phyloP scores from a whole-genome alignment of 1,139 yeast genomes.

The Protomyces macrosporus region DNA sequence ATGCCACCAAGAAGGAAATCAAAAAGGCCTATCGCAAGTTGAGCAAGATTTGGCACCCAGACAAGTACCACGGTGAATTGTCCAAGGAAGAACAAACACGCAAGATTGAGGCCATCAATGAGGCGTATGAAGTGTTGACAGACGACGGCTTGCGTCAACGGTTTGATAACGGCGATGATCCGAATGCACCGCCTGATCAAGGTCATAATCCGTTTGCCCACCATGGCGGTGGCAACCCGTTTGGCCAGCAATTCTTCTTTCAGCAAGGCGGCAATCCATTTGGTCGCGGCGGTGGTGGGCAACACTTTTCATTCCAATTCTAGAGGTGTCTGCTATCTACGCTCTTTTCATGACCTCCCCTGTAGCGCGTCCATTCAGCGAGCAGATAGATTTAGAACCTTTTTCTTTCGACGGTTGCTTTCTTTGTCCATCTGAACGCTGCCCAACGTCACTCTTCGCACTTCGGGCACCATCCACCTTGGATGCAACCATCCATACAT shows the following conservation, averaged over 20 bases:
- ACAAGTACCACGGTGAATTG: slow-evolving; percentile 68
- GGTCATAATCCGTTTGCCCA: slow-evolving; percentile 21
- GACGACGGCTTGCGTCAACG: slow-evolving; percentile 54
- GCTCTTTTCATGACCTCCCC: neutral
- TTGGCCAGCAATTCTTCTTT: slow-evolving; percentile 12
- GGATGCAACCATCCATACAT: too few species aligned
- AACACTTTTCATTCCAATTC: slow-evolving; percentile 3
- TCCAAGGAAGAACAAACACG: slow-evolving; percentile 66
- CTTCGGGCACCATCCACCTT: too few species aligned
- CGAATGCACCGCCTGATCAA: slow-evolving; percentile 25
- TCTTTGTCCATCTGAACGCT: too few species aligned
- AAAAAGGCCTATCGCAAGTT: slow-evolving; percentile 75
- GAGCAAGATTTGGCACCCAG: slow-evolving; percentile 85
- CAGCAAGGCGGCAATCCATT: slow-evolving; percentile 11
- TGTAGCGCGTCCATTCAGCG: too few species aligned
- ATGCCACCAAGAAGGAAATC: slow-evolving; percentile 68
- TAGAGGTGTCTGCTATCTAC: neutral
- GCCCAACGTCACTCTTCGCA: too few species aligned
- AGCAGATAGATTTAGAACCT: too few species aligned
- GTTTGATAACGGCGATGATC: slow-evolving; percentile 58
- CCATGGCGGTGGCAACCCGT: slow-evolving; percentile 9
- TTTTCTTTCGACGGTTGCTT: too few species aligned
- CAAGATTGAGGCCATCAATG: slow-evolving; percentile 87
- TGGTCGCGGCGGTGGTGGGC: slow-evolving; percentile 13
- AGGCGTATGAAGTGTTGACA: slow-evolving; percentile 82